These are phyloP conservation scores for Candida caryicola DNA, from an alignment of 805 yeast genomes.

Conservation along the genomic window DNA sequence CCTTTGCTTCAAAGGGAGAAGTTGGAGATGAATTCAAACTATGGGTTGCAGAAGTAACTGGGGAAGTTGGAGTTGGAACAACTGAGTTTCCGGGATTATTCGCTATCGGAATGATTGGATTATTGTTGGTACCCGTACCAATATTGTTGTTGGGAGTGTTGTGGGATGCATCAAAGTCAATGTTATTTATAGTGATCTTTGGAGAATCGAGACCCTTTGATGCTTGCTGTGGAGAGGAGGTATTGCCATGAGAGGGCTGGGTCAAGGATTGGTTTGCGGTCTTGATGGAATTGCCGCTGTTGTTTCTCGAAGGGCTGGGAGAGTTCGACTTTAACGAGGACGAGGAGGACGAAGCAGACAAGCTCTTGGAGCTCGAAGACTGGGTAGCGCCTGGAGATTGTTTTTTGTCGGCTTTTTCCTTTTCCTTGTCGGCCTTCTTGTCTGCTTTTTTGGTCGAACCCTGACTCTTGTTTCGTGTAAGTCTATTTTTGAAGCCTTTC, in stretches of 20 bases:
- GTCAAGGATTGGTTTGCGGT: slow-evolving; percentile 10
- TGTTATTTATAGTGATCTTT: slow-evolving; percentile 18
- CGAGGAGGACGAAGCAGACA: slow-evolving; percentile 21
- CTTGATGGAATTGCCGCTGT: slow-evolving; percentile 24
- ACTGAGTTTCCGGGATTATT: slow-evolving; percentile 8
- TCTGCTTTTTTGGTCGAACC: slow-evolving; percentile 31
- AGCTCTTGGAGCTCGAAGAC: slow-evolving; percentile 9
- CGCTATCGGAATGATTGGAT: slow-evolving; percentile 8
- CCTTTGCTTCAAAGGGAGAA: slow-evolving; percentile 10
- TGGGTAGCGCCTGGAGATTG: slow-evolving; percentile 9
- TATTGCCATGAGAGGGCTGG: slow-evolving; percentile 2
- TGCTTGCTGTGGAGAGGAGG: slow-evolving; percentile 2
- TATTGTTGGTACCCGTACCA: slow-evolving; percentile 9
- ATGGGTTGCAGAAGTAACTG: slow-evolving; percentile 17
- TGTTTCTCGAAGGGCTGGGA: slow-evolving; percentile 35
- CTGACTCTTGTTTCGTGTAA: slow-evolving; percentile 41
- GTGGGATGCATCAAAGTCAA: slow-evolving; percentile 8
- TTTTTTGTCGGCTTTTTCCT: slow-evolving; percentile 40
- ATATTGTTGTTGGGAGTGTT: slow-evolving; percentile 7
- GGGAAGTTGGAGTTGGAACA: slow-evolving; percentile 24
- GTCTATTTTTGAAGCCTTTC: slow-evolving; percentile 68
- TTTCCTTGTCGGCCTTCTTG: slow-evolving; percentile 38
- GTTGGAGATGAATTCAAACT: slow-evolving; percentile 7
- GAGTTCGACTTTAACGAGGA: slow-evolving; percentile 28
- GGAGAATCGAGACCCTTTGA: slow-evolving; percentile 19